Base-by-base conservation (phyloP, 306 rosid species). In the Prunus dulcis region DNA sequence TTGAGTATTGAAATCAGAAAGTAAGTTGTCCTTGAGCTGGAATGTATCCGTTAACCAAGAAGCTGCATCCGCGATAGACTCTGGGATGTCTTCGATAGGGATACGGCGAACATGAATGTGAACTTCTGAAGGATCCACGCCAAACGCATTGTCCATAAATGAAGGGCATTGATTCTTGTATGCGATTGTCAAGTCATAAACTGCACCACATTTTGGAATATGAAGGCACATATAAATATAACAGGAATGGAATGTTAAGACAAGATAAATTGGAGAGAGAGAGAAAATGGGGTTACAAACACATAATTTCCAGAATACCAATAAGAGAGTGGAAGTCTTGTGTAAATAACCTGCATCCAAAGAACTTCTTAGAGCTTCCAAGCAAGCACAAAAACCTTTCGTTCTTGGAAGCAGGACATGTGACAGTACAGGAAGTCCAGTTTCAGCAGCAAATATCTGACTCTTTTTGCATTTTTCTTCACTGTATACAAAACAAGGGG, bases 101-200 rank as follows among this genome's bases (percentile, higher is more conserved):
- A 96, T 81, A 38, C 99, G 91, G 69, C 86, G 82, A 72, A 92
- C 78, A 77, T 96, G 96, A 22, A 96, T 51, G 78, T 96, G 98
- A 71, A 96, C 99, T 86, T 92, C 99, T 51, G 97, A 91, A 69
- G 99, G 99, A 83, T 88, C 93, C 38, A 92, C 72, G 12, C 99
- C 99, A 38, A 92, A 96, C 28, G 84, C 98, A 63, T 92, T 96
- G 91, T 96, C 99, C 77, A 87, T 43, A 84, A 96, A 96, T 43
- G 93, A 80, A 74, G 99, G 99, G 34, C 90, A 87, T 20, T 73
- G 82, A 79, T 89, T 80, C 93, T 91, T 96, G 91, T 92, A 96
- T 17, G 96, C 93, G 55, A 96, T 82, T 3, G 83, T 88, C 86
- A 88, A 51, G 73, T 96, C 99, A 74, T 96, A 96, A 67, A 96